A percentile compares a stretch with the other conserved stretches of the same genome.
These are phyloP conservation scores for Cornus florida DNA, from an alignment of 148 eudicot genomes.

Conservation along the genomic window DNA sequence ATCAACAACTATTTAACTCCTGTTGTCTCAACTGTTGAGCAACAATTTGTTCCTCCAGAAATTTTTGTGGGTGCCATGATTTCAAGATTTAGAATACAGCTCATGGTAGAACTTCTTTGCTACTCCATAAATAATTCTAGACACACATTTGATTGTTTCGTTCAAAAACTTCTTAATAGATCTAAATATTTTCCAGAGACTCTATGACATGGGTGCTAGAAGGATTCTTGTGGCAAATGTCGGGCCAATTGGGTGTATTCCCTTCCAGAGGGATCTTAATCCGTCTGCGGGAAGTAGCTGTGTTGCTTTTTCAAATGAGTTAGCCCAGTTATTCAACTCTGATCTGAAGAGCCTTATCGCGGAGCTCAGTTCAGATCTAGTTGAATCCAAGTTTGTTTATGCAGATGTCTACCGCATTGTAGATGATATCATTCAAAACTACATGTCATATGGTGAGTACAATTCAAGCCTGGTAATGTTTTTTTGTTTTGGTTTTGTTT, in stretches of 20 bases:
- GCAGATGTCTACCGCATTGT: slow-evolving; percentile 67
- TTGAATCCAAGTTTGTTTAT: slow-evolving; percentile 57
- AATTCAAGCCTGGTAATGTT: background rate
- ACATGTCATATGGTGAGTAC: slow-evolving; percentile 58
- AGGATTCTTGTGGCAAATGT: slow-evolving; percentile 75
- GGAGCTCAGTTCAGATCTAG: slow-evolving; percentile 40
- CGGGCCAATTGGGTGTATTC: slow-evolving; percentile 95
- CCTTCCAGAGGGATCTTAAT: slow-evolving; percentile 60
- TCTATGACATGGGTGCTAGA: slow-evolving; percentile 77
- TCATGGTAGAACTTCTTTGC: slow-evolving; percentile 45
- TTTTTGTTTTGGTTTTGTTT: background rate
- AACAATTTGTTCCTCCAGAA: slow-evolving; percentile 47
- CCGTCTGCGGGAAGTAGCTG: slow-evolving; percentile 62
- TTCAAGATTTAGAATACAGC: slow-evolving; percentile 55
- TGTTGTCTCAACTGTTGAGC: slow-evolving; percentile 42
- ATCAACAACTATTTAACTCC: slow-evolving; percentile 86
- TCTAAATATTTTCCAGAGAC: slow-evolving; percentile 46
- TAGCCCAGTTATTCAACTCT: slow-evolving; percentile 59
- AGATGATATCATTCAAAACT: slow-evolving; percentile 44
- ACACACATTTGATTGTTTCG: background rate
- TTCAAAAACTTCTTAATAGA: background rate
- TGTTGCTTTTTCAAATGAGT: slow-evolving; percentile 63
- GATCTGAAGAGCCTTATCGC: slow-evolving; percentile 45
- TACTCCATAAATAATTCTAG: background rate
- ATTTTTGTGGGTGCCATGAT: slow-evolving; percentile 53